These are phyloP conservation scores for Populus davidiana DNA, from an alignment of 345 rosid species.

Conservation along the genomic window DNA sequence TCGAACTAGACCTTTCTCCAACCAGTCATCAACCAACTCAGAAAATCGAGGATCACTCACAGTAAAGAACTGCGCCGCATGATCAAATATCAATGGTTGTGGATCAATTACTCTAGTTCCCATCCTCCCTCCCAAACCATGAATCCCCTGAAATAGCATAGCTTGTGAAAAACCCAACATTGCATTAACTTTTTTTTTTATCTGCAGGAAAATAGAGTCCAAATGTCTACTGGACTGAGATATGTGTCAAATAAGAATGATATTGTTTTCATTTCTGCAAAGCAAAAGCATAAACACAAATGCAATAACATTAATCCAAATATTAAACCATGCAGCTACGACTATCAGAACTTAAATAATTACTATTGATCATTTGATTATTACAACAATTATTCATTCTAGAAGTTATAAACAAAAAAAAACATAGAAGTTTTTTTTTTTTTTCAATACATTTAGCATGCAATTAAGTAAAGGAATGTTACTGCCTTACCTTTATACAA, in stretches of 20 bases:
- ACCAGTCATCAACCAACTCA: constrained; percentile 63
- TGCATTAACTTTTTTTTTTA: neutral
- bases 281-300: neutral
- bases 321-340: too few species aligned
- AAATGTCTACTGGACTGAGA: too few species aligned
- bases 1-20: constrained; percentile 65
- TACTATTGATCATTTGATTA: neutral
- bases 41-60: constrained; percentile 64
- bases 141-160: constrained; percentile 53
- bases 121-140: constrained; percentile 96
- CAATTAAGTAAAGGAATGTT: neutral
- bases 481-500: neutral
- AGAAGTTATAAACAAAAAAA: neutral
- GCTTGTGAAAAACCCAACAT: constrained; percentile 11
- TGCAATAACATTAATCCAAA: neutral
- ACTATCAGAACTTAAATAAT: neutral
- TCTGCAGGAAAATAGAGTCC: too few species aligned
- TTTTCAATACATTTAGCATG: neutral
- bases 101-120: constrained; percentile 74
- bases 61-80: constrained; percentile 88
- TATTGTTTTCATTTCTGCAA: neutral
- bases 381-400: too few species aligned
- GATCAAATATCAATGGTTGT: constrained; percentile 66
- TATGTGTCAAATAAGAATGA: too few species aligned
- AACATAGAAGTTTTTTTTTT: neutral